Base-by-base conservation (phyloP, 148 eudicot genomes). In the Linanthus parryae region DNA sequence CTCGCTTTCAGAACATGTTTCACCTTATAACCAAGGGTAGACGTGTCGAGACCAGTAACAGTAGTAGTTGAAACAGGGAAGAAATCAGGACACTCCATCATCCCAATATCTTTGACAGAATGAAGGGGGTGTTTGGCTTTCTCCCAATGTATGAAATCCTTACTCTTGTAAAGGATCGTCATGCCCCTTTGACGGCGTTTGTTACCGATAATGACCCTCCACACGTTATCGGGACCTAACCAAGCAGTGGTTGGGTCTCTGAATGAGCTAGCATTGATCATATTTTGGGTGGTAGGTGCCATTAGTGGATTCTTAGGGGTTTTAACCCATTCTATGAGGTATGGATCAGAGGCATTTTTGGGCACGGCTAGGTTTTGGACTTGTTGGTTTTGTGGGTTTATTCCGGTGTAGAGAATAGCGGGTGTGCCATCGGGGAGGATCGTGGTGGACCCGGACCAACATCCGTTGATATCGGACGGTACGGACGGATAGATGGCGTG, bases 61-160 rank as follows among this genome's bases (percentile, higher is more conserved):
- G 48, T 61, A 11, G 20, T 5, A 1, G 0, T 28, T n/a, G 58
- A 56, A 44, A 88, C 79, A 0, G 87, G 87, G 35, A 11, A 82
- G 56, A 88, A 88, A 64, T 88, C 89, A 4, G 86, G 80, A 23
- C 94, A 84, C 63, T 88, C 89, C 88, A 91, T 83, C 92, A 88
- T 88, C 3, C 83, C 85, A 15, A 74, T 66, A 3, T 28, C 52
- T 1, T 58, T 22, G 0, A 62, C 17, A 0, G 69, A 66, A 41
- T 81, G 74, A 1, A 88, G 30, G 0, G 83, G 85, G 6, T 70
- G 48, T 7, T 73, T 15, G 2, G 81, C 65, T 44, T 60, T 3
- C 18, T 49, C 54, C 85, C 88, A 88, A 1, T 29, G 8, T 0
- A 57, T 34, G 59, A 87, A 87, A 65, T 87, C 87, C 38, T 33